phyloP scores from a whole-genome alignment of 1,284 basidiomycete genomes.

The Boletus subluridellus region DNA sequence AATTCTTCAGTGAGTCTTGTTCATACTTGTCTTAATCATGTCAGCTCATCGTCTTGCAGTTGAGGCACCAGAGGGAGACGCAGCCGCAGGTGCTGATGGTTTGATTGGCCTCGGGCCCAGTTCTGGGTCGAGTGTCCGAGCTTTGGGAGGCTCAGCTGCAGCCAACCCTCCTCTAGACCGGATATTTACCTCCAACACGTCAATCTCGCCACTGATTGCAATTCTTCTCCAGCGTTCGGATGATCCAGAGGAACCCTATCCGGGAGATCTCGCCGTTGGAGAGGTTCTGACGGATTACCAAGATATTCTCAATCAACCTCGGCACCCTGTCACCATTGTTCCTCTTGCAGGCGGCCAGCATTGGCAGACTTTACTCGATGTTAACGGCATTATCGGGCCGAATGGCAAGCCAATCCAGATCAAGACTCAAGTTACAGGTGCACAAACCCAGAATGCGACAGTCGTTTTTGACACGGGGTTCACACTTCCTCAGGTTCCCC shows the following conservation, averaged over 20 bases:
- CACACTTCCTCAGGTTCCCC: constrained; percentile 60
- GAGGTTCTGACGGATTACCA: constrained; percentile 43
- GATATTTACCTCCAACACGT: constrained; percentile 57
- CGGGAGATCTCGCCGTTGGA: constrained; percentile 49
- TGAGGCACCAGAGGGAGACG: constrained; percentile 28
- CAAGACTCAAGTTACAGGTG: constrained; percentile 41
- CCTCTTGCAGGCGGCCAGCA: constrained; percentile 43
- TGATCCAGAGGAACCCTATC: constrained; percentile 41
- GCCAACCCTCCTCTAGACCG: constrained; percentile 56
- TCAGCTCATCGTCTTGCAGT: constrained; percentile 9
- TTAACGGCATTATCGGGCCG: constrained; percentile 49
- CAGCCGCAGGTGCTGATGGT: constrained; percentile 36
- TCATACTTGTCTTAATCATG: neutral
- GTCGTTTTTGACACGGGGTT: constrained; percentile 69
- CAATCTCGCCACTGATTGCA: constrained; percentile 55
- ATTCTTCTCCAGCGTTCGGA: constrained; percentile 50
- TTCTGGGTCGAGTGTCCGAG: constrained; percentile 35
- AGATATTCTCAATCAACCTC: constrained; percentile 42
- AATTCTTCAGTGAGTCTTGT: constrained; percentile 57
- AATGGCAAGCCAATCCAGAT: constrained; percentile 46
- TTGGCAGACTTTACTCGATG: constrained; percentile 50
- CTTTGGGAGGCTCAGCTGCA: constrained; percentile 21
- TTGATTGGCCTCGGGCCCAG: constrained; percentile 55
- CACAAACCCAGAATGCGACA: constrained; percentile 45
- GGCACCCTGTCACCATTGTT: constrained; percentile 40